Base-by-base conservation (phyloP, 208 protist species). In the Jaenimonas drosophilae region DNA sequence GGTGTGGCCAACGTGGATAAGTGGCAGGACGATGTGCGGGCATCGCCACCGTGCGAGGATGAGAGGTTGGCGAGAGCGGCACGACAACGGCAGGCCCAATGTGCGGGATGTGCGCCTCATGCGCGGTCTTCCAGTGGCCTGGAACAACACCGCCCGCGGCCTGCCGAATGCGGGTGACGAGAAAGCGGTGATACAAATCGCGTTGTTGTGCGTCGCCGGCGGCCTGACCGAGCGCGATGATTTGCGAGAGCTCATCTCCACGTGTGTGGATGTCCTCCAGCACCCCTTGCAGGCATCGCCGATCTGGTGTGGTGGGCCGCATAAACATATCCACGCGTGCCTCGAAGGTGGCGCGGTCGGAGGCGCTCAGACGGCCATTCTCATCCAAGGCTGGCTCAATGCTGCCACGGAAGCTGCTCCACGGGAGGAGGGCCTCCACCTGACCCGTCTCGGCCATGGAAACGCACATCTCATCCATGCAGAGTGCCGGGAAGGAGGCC, bases 391-490 rank as follows among this genome's bases (percentile, higher is more conserved):
- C 38, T 32, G 14, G 19, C 21, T 21, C 44, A 16, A 39, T 32
- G 9, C 30, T 7, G 11, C 30, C 11, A 7, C 30, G 7, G 14
- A 38, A 5, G 19, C 17, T 14, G 28, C 45, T 11, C 31, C 41
- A 4, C 26, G 29, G n/a, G 14, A 34, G 11, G 24, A 44, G 40
- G 39, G 16, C 25, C 31, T 11, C 49, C 43, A 71, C 58, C 14
- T 64, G 38, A 3, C 75, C 72, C 5, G 67, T 50, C 40, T 76
- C 64, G 0, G 73, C 67, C 65, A 91, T 86, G 1, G 83, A 69
- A 4, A 69, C 51, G 62, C 70, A 78, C 28, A 91, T 39, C 59
- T 91, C 77, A 37, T 91, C 83, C 28, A 67, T 51, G 37, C 76
- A 81, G 34, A 88, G 58, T 25, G 76, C 62, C 2, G 75, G 77